Percentiles rank a stretch among this genome's conserved stretches.
Evolutionary conservation across 2,329 filamentous ascomycete genomes (phyloP).

Genomic region (Phialophora chinensis): DNA sequence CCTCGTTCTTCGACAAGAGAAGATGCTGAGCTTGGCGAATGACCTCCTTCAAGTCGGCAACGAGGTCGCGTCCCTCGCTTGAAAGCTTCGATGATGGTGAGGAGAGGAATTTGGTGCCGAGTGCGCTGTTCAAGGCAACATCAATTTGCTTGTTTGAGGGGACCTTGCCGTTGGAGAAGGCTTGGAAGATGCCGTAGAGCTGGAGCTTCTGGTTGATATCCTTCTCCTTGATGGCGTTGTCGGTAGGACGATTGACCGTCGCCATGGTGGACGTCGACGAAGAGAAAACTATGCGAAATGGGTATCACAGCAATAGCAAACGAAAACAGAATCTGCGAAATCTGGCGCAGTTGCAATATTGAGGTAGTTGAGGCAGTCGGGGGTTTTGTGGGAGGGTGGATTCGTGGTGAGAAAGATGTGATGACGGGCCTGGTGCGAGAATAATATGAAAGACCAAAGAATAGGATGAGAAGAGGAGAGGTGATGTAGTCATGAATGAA

Average conservation of each 20-base stretch:
- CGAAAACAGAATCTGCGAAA: conserved; percentile 2
- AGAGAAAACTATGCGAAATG: conserved; percentile 13
- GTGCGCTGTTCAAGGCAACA: conserved; percentile 86
- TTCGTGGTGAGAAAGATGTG: conserved; percentile 6
- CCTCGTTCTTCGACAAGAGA: conserved; percentile 90
- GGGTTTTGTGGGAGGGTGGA: conserved; percentile 10
- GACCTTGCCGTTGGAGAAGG: conserved; percentile 86
- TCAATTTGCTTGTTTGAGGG: conserved; percentile 97
- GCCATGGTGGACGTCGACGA: conserved; percentile 29
- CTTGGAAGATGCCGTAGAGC: conserved; percentile 71
- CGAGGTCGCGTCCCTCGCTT: conserved; percentile 76
- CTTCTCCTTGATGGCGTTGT: conserved; percentile 77
- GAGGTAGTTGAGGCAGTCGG: neutral
- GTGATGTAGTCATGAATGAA: conserved; percentile 29
- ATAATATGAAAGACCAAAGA: conserved; percentile 2
- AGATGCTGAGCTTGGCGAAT: conserved; percentile 84
- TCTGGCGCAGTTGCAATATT: neutral
- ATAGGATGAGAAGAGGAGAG: conserved; percentile 5
- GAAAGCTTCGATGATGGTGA: conserved; percentile 79
- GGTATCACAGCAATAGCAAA: conserved; percentile 31
- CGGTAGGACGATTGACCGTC: conserved; percentile 73
- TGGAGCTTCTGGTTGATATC: conserved; percentile 91
- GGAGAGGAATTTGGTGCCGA: conserved; percentile 72
- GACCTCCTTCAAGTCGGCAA: conserved; percentile 77
- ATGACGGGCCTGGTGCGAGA: neutral